Evolutionary conservation across 805 yeast species (phyloP).

Genomic region (Yamadazyma olivae): DNA sequence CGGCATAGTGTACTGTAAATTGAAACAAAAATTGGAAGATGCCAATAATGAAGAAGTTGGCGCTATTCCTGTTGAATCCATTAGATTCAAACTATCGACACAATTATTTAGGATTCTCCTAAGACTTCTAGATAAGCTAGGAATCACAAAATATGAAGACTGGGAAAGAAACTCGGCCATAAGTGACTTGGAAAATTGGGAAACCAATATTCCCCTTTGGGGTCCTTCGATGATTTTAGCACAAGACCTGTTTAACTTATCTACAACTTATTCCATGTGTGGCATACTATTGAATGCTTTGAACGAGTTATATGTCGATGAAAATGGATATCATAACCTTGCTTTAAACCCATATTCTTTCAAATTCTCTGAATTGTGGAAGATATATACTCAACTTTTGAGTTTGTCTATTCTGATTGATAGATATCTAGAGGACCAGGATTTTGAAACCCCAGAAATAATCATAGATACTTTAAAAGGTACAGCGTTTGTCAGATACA

Average conservation of each 20-base stretch:
- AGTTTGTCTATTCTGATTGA: slow-evolving; percentile 56
- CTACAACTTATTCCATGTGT: slow-evolving; percentile 21
- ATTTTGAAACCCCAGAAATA: slow-evolving; percentile 27
- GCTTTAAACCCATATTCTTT: slow-evolving; percentile 62
- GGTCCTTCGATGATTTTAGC: slow-evolving; percentile 29
- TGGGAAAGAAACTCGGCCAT: neutral
- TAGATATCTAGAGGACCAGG: slow-evolving; percentile 25
- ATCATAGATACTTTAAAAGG: slow-evolving; percentile 49
- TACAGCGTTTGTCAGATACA: slow-evolving; percentile 58
- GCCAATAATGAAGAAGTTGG: neutral
- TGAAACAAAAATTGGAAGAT: neutral
- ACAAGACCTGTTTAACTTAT: slow-evolving; percentile 20
- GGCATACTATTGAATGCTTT: slow-evolving; percentile 32
- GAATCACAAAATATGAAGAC: neutral
- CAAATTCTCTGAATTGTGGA: slow-evolving; percentile 61
- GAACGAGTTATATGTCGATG: slow-evolving; percentile 28
- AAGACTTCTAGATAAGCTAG: neutral
- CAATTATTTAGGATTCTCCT: slow-evolving; percentile 29
- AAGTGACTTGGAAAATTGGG: slow-evolving; percentile 2
- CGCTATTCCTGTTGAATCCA: slow-evolving; percentile 19
- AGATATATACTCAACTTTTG: slow-evolving; percentile 57
- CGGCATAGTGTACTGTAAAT: slow-evolving; percentile 4
- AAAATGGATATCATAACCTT: slow-evolving; percentile 30
- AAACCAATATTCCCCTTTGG: slow-evolving; percentile 4
- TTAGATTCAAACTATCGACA: slow-evolving; percentile 33